These are phyloP conservation scores for Alternaria arborescens DNA, from an alignment of 2,329 filamentous ascomycete species.

Conservation along the genomic window DNA sequence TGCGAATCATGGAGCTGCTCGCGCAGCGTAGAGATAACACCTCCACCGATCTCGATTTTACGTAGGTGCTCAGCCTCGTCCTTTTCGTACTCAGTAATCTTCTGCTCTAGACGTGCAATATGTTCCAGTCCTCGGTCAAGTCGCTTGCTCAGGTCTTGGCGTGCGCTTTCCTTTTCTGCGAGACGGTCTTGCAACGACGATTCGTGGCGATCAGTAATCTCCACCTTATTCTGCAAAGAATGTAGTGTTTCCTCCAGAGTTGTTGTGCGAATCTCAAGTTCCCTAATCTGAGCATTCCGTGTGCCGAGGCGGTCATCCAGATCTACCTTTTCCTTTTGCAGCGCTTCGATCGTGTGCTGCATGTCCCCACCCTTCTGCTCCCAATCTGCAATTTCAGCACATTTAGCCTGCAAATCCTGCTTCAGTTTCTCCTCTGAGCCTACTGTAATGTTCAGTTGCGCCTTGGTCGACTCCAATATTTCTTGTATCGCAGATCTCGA, in stretches of 20 bases:
- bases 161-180: constrained; percentile 29
- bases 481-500: constrained; percentile 35
- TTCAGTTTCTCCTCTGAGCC: constrained; percentile 32
- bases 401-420: constrained; percentile 37
- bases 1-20: constrained; percentile 36
- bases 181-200: constrained; percentile 33
- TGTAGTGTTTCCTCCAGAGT: constrained; percentile 33
- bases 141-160: constrained; percentile 24
- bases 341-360: constrained; percentile 27
- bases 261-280: constrained; percentile 34
- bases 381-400: constrained; percentile 37
- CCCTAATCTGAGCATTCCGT: constrained; percentile 25
- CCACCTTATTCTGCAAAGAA: constrained; percentile 29
- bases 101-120: constrained; percentile 28
- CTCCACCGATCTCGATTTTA: constrained; percentile 33
- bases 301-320: constrained; percentile 33
- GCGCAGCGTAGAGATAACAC: constrained; percentile 34
- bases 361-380: constrained; percentile 27
- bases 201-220: constrained; percentile 33
- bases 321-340: constrained; percentile 35
- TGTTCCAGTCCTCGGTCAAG: constrained; percentile 37
- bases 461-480: constrained; percentile 32
- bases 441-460: constrained; percentile 29
- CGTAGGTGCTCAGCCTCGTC: constrained; percentile 35
- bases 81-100: constrained; percentile 31